Conservation (phyloP, 345 rosid genomes). For the Carallia pectinifolia region DNA sequence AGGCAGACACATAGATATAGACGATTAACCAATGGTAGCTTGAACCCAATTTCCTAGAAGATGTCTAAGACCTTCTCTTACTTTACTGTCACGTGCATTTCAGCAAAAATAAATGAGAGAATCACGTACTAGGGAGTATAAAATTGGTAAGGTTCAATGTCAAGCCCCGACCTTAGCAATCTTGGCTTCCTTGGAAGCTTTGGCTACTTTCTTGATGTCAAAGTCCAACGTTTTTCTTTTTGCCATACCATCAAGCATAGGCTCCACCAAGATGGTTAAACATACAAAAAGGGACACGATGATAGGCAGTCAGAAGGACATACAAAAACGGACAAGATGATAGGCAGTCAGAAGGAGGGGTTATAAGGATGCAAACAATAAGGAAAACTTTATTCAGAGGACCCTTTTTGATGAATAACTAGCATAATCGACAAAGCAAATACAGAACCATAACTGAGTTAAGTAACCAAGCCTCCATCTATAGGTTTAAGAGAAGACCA, state of each 20-base stretch:
- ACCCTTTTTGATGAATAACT: too few species aligned
- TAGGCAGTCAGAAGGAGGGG: too few species aligned
- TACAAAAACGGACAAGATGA: not conserved
- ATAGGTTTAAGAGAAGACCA: slow-evolving; percentile 43
- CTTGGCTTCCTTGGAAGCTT: slow-evolving; percentile 66
- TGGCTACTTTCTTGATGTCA: slow-evolving; percentile 66
- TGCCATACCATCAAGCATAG: slow-evolving; percentile 88
- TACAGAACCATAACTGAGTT: not conserved
- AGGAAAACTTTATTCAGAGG: too few species aligned
- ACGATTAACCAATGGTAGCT: too few species aligned
- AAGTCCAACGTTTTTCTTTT: slow-evolving; percentile 77
- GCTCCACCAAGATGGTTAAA: slow-evolving; percentile 12
- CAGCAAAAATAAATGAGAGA: not conserved
- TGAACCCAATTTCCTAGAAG: too few species aligned
- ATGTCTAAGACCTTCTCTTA: too few species aligned
- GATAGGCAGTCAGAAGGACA: not conserved
- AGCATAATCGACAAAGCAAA: too few species aligned
- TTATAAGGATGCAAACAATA: too few species aligned
- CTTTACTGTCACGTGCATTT: not conserved
- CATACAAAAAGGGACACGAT: not conserved
- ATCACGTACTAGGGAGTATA: not conserved
- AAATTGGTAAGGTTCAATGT: slow-evolving; percentile 40
- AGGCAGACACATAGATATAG: too few species aligned
- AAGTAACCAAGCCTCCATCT: not conserved
- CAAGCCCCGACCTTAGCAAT: slow-evolving; percentile 74